Conservation (phyloP, 805 yeast genomes). For the Sungouiozyma intestinalis region DNA sequence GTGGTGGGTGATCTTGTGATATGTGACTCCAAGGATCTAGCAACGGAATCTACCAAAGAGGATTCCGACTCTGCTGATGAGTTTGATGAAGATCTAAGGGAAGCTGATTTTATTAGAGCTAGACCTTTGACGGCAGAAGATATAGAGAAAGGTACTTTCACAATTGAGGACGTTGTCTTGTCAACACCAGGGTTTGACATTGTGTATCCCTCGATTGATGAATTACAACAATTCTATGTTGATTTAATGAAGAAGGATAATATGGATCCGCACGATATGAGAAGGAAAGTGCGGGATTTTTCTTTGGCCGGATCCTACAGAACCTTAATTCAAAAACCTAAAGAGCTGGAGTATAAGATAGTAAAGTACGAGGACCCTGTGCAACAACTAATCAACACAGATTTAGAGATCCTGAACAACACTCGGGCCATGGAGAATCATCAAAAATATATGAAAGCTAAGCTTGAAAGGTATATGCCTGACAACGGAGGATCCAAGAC, state of each 20-base stretch:
- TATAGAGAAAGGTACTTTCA: constrained; percentile 41
- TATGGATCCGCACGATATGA: constrained; percentile 78
- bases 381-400: constrained; percentile 71
- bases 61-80: constrained; percentile 37
- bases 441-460: constrained; percentile 24
- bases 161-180: constrained; percentile 75
- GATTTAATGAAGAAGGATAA: constrained; percentile 71
- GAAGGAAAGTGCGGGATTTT: constrained; percentile 75
- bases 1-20: constrained; percentile 77
- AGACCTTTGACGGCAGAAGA: constrained; percentile 69
- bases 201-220: constrained; percentile 64
- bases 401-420: constrained; percentile 45
- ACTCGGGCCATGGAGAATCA: constrained; percentile 26
- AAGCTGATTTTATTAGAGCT: constrained; percentile 51
- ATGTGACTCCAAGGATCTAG: constrained; percentile 15
- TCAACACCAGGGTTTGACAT: constrained; percentile 97
- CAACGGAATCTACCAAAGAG: not conserved
- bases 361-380: constrained; percentile 52
- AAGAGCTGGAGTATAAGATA: constrained; percentile 47
- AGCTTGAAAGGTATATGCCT: constrained; percentile 25
- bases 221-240: constrained; percentile 50
- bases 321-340: constrained; percentile 56
- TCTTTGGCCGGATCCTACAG: constrained; percentile 89
- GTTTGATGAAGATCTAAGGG: constrained; percentile 63
- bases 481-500: constrained; percentile 38